Evolutionary conservation across 495 filamentous ascomycete genomes (phyloP), one percentile per base, ranked within the genome.

Genomic region (Hyaloscypha variabilis): DNA sequence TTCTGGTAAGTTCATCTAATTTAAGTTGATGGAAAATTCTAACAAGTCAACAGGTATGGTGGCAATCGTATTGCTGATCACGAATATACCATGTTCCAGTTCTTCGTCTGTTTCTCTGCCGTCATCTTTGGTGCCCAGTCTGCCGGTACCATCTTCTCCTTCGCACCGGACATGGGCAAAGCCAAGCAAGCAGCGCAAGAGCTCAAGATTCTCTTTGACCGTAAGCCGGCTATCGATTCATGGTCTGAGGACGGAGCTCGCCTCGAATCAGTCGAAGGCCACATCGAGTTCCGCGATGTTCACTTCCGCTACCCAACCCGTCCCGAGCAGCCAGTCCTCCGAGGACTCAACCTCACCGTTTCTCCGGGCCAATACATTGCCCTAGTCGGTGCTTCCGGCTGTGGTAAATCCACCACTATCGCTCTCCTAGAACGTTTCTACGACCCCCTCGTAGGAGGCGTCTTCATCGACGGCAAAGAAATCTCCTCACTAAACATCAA

Each of bases 131-230:
- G 91, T 67, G 86, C 91, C 2, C 92, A 95, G 72, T 90, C 90
- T 19, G 93, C 92, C 3, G 92, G 93, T n/a, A 90, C 85, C 0
- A 87, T 96, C 66, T 95, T 96, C 77, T 91, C 90, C 8, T 95
- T 94, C 72, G 88, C 90, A 1, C 87, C 88, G 2, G 92, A 96
- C 58, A 95, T 96, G 90, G 90, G 92, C 58, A 94, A 96, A 74
- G 92, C 92, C 3, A 91, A 91, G 71, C 85, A 90, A 53, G 91
- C 92, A 1, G 92, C 93, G 6, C 78, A 81, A 21, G 84, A 90
- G 60, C 86, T 96, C 62, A 91, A 92, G 69, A 84, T 76, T 3
- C 80, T 96, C n/a, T 91, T 94, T 68, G 91, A 95, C 71, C 85
- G 89, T 31, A 81, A 85, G 29, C 93, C 93, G 10, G 76, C 79